Evolutionary conservation across 2,329 filamentous ascomycete species (phyloP).

Genomic region (Aspergillus sp.): DNA sequence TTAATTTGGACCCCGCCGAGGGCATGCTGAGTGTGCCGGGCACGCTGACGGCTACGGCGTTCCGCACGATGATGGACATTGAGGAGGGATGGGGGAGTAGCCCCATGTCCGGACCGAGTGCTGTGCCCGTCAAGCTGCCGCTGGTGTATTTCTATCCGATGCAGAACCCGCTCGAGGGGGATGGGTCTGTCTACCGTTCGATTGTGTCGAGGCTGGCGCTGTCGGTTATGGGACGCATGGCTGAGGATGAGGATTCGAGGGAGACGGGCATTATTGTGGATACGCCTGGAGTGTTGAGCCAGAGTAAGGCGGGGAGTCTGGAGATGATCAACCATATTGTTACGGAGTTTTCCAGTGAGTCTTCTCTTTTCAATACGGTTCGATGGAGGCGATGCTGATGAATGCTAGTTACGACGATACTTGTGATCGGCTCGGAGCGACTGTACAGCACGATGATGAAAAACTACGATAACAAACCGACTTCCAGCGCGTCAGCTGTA

Average conservation of each 20-base stretch:
- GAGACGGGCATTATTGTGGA: conserved; percentile 82
- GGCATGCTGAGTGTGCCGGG: conserved; percentile 75
- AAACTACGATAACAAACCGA: conserved; percentile 58
- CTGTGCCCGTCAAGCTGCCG: conserved; percentile 86
- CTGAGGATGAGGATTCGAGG: conserved; percentile 69
- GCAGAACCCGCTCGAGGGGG: conserved; percentile 65
- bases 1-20: conserved; percentile 82
- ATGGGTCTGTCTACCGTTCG: conserved; percentile 68
- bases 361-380: not conserved
- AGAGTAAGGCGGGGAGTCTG: conserved; percentile 62
- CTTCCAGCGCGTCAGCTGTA: conserved; percentile 43
- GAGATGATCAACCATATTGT: conserved; percentile 80
- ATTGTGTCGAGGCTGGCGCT: conserved; percentile 74
- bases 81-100: conserved; percentile 87
- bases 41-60: conserved; percentile 79
- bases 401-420: conserved; percentile 67
- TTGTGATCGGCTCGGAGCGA: conserved; percentile 76
- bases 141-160: conserved; percentile 86
- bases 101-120: conserved; percentile 84
- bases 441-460: conserved; percentile 72
- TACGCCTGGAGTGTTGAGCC: conserved; percentile 67
- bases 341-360: conserved; percentile 62
- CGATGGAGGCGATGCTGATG: not conserved
- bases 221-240: conserved; percentile 71
- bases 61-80: conserved; percentile 82